Evolutionary conservation across 768 basidiomycete species (phyloP), one percentile per base, ranked within the genome.

Genomic region (Podaxis sp.): DNA sequence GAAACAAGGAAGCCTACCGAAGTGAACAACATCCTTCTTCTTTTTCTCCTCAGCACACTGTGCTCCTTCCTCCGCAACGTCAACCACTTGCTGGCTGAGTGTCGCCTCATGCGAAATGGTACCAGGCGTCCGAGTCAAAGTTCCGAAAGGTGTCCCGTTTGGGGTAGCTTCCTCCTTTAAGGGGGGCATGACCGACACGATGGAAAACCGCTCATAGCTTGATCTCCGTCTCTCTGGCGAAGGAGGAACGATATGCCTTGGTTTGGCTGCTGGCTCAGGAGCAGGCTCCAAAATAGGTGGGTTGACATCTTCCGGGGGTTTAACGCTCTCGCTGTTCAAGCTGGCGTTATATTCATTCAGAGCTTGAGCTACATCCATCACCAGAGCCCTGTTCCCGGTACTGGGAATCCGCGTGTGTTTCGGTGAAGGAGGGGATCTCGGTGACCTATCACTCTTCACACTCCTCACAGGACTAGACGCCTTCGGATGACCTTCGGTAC

Each of bases 311-410:
- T 62, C 61, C 50, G 12, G 54, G 24, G 54, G 8, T 17, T 53
- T 49, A n/a, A 11, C n/a, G 13, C 33, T 33, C 26, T 54, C 46
- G 4, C 48, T 22, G 38, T 28, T 30, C 30, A 28, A 2, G 30
- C 15, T 50, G 8, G 54, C 17, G 56, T 65, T 33, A 41, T 67
- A 61, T 62, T 82, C 78, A 37, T 71, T 77, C 58, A 91, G 70
- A 8, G 83, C 82, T 70, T 87, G 87, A 2, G 89, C 89, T 11
- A 93, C 84, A 46, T 93, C 89, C 91, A 93, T 92, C 24, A 86
- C 89, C 13, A 86, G 84, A 20, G 88, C 84, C 63, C 91, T 78
- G 57, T 83, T 85, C 15, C 89, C 88, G 4, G 88, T 83, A 68
- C 84, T 90, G 4, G 89, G 84, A 56, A 87, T 87, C 22, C 89